Evolutionary conservation across 2,329 filamentous ascomycete genomes (phyloP), one percentile per base, ranked within the genome.

Genomic region (Cladosporium sphaerospermum): DNA sequence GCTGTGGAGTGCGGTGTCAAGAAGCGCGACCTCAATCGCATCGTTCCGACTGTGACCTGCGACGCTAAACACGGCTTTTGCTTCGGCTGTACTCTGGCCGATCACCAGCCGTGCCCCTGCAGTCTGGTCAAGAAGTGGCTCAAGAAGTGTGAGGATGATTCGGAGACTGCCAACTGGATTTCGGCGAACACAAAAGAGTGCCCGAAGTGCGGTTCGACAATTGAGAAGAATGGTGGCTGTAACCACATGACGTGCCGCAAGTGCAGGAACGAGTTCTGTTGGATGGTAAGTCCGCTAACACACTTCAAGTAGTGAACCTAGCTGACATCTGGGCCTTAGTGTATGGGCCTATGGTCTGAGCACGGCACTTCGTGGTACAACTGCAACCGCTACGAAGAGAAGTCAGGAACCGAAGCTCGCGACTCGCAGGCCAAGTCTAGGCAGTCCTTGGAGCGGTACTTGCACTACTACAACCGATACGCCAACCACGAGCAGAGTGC

Each of bases 291-390:
- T 43, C 31, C 16, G 7, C 5, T 44, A 8, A 2, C 8, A 32
- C 16, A 2, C 18, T 16, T 6, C 16, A 39, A 14, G 13, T 4
- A 11, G 8, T 3, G 8, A 16, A 36, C 4, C 13, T 8, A 23
- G 16, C 47, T 51, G 23, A 51, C 18, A 1, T 28, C 23, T 28
- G 2, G 14, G 16, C n/a, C 9, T 37, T 4, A 51, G 47, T 99
- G 93, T 67, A 99, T 99, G 93, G 93, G 93, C 0, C 77, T 96
- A 1, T 99, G 93, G 93, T 95, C 90, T 1, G 93, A 99, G 71
- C 93, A 99, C 68, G 93, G 93, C 58, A 99, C 92, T 3, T 96
- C 89, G 72, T 99, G 93, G 93, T 99, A 99, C 77, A 99, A 96
- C 71, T 99, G 93, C 79, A 99, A 96, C 68, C 81, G 93, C 8